Evolutionary conservation across 805 yeast genomes (phyloP).

Genomic region (Saccharomyces eubayanus): DNA sequence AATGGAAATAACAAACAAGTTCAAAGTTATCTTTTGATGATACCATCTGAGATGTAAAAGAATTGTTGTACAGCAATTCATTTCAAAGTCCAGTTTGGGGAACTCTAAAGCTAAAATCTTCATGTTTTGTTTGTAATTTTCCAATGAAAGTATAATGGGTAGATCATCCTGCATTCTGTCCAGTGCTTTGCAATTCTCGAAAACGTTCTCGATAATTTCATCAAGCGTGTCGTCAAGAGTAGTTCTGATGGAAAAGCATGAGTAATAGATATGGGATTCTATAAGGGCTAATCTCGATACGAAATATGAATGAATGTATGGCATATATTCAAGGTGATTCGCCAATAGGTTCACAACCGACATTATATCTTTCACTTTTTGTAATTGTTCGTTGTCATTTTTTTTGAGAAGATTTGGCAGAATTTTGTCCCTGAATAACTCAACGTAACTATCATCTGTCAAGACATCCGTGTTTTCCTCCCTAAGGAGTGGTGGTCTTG

Average conservation of each 20-base stretch:
- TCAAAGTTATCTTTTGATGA: conserved; percentile 4
- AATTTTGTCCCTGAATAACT: conserved; percentile 1
- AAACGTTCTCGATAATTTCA: conserved; percentile 6
- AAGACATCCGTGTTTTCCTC: conserved; percentile 3
- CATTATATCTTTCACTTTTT: not conserved
- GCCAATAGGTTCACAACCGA: conserved; percentile 5
- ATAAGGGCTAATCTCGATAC: conserved; percentile 5
- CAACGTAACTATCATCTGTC: conserved; percentile 6
- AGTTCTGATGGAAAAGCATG: conserved; percentile 6
- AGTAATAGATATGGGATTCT: conserved; percentile 3
- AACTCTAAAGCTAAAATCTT: conserved; percentile 2
- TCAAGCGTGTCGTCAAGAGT: conserved; percentile 8
- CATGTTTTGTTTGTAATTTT: conserved; percentile 8
- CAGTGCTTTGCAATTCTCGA: conserved; percentile 3
- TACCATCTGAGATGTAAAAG: conserved; percentile 8
- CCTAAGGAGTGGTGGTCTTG: conserved; percentile 9
- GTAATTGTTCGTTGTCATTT: not conserved
- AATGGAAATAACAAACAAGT: conserved; percentile 9
- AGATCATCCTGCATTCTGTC: conserved; percentile 8
- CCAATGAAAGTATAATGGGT: conserved; percentile 8
- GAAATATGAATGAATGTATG: conserved; percentile 7
- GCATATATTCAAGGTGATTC: conserved; percentile 1
- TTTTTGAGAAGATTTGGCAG: not conserved
- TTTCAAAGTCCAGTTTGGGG: conserved; percentile 6
- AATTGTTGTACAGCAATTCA: conserved; percentile 7